These are phyloP conservation scores for Ophiostoma australiae DNA, from an alignment of 2,329 filamentous ascomycete species.

Conservation along the genomic window DNA sequence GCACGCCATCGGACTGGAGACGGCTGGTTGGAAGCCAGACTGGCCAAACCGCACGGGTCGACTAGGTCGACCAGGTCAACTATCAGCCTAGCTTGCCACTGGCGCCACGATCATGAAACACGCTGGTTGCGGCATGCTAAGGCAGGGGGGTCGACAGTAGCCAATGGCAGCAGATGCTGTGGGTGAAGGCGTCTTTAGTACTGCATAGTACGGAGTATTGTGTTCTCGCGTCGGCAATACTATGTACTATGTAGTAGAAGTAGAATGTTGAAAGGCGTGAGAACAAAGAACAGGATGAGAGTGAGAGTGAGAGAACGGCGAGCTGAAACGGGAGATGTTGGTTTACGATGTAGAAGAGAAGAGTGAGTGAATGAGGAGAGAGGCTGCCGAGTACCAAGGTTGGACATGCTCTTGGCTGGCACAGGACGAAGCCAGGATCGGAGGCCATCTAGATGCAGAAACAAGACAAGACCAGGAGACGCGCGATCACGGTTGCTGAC, in stretches of 20 bases:
- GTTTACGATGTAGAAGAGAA: not conserved
- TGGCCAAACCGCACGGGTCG: too few species aligned
- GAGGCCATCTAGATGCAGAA: not conserved
- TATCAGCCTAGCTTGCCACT: slow-evolving; percentile 19
- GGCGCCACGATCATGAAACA: slow-evolving; percentile 24
- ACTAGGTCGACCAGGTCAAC: not conserved
- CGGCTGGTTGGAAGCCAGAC: not conserved
- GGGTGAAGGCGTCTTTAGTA: not conserved
- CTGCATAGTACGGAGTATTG: too few species aligned
- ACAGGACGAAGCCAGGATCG: not conserved
- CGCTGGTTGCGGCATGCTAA: slow-evolving; percentile 16
- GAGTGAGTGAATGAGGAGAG: not conserved
- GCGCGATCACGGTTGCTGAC: not conserved
- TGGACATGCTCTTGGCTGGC: not conserved
- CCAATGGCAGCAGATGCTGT: not conserved
- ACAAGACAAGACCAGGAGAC: not conserved
- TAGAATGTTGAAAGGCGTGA: not conserved
- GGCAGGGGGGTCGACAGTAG: slow-evolving; percentile 15
- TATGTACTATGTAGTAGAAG: too few species aligned
- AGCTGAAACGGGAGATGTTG: not conserved
- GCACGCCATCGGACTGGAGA: slow-evolving; percentile 8
- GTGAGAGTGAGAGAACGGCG: not conserved
- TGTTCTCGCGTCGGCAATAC: not conserved
- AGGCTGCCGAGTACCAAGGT: too few species aligned
- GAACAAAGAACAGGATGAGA: not conserved